Evolutionary conservation across 768 basidiomycete genomes (phyloP), one percentile per base, ranked within the genome.

Genomic region (Suillus plorans): DNA sequence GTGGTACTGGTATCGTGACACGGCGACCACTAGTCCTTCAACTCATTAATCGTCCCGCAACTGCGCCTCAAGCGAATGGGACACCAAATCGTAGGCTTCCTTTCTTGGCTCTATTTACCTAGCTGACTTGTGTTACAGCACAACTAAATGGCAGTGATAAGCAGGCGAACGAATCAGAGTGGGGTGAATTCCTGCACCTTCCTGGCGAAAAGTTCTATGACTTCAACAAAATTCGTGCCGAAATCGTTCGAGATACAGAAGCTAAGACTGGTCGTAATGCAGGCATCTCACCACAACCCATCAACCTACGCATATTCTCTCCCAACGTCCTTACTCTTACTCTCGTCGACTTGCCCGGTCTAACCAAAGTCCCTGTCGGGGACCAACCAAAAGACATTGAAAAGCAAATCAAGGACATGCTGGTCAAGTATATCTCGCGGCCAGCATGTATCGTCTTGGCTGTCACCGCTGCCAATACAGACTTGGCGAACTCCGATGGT

Each of bases 201-300:
- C 97, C 97, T 0, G 92, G 92, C 65, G 92, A 99, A 81, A 99
- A 99, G 80, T 96, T 99, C 79, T 94, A 90, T 76, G 97, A 99
- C 81, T 99, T 99, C 80, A 84, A 88, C 78, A 96, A 97, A 84
- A 97, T 99, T 74, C 84, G 97, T 64, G 93, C 91, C 47, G 97
- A 99, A 79, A 99, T 99, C 69, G 85, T 98, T 37, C 88, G 89
- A 68, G 97, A 99, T 77, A 99, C 97, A 1, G 97, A 99, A 75
- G 92, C 93, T 64, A 99, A 99, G 85, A 99, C 97, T 0, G 97
- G 97, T 64, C 92, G 92, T 78, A 99, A 99, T 74, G 96, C 97
- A 49, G 97, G 97, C 64, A 98, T 99, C 72, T 99, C 97, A 2
- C 95, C 97, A 16, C 86, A 89, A 64, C 95, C 97, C 63, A 99